Conservation (phyloP, 495 filamentous ascomycete genomes). For the Clavariopsis aquatica region DNA sequence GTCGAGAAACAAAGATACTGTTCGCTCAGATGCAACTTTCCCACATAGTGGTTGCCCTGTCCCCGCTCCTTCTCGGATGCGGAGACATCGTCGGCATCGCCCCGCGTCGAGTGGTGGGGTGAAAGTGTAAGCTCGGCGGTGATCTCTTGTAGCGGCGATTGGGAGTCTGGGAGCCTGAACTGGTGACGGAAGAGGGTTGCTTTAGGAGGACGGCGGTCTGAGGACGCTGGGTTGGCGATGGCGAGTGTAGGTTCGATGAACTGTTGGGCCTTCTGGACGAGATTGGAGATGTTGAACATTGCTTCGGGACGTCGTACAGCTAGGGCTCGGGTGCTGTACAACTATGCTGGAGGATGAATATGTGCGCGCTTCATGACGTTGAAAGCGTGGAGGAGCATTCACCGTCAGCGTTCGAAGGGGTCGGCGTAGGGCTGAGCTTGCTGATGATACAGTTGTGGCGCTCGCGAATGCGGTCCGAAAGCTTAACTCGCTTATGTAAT, state of each 20-base stretch:
- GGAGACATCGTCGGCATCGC: constrained; percentile 45
- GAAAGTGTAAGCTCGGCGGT: constrained; percentile 90
- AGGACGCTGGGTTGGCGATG: constrained; percentile 56
- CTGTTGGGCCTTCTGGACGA: constrained; percentile 94
- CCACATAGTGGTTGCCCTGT: constrained; percentile 82
- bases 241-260: constrained; percentile 83
- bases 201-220: constrained; percentile 82
- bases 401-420: constrained; percentile 14
- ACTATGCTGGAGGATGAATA: constrained; percentile 4
- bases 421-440: constrained; percentile 32
- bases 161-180: constrained; percentile 89
- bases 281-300: constrained; percentile 64
- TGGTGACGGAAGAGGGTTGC: constrained; percentile 90
- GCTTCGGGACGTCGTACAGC: constrained; percentile 15
- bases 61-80: constrained; percentile 63
- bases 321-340: not conserved
- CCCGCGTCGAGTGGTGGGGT: constrained; percentile 48
- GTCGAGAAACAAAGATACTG: constrained; percentile 95
- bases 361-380: constrained; percentile 21
- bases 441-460: constrained; percentile 14
- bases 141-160: constrained; percentile 92
- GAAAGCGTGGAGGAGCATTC: constrained; percentile 4
- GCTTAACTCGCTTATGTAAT: constrained; percentile 19
- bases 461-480: not conserved
- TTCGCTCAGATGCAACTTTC: constrained; percentile 90